Evolutionary conservation across 257 asterid genomes (phyloP).

Genomic region (Nicotiana benthamiana): DNA sequence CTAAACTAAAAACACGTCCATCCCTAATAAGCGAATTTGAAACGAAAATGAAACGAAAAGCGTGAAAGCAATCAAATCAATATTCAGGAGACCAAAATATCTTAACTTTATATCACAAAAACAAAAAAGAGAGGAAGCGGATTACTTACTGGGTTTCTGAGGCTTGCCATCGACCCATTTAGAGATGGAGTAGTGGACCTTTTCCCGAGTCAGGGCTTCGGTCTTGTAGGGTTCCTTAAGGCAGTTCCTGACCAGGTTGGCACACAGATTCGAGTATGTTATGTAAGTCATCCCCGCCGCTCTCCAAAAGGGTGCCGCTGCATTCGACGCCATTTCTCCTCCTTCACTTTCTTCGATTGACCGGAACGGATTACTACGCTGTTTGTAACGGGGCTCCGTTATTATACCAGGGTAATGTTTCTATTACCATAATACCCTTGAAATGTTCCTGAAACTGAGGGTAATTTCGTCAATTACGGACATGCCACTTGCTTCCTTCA

Average conservation of each 20-base stretch:
- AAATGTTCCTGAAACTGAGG: background rate
- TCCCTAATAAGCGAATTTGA: background rate
- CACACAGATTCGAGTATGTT: slow-evolving; percentile 75
- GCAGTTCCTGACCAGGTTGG: slow-evolving; percentile 75
- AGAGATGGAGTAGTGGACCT: slow-evolving; percentile 70
- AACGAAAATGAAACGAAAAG: background rate
- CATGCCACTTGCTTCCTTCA: too few species aligned
- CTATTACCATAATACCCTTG: background rate
- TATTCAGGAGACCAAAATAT: background rate
- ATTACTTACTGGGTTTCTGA: slow-evolving; percentile 55
- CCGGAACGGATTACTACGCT: background rate
- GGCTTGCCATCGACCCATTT: slow-evolving; percentile 78
- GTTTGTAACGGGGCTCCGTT: background rate
- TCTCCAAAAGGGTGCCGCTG: slow-evolving; percentile 65
- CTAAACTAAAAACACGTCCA: background rate
- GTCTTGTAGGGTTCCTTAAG: slow-evolving; percentile 71
- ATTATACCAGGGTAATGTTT: background rate
- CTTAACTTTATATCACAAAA: background rate
- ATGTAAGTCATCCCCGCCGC: slow-evolving; percentile 94
- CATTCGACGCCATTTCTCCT: slow-evolving; percentile 28
- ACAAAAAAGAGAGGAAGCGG: background rate
- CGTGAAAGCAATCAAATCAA: background rate
- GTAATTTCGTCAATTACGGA: background rate
- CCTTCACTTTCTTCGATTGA: background rate
- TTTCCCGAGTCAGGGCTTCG: slow-evolving; percentile 70